Evolutionary conservation across 495 filamentous ascomycete genomes (phyloP).

Genomic region (Evansstolkia leycettana): DNA sequence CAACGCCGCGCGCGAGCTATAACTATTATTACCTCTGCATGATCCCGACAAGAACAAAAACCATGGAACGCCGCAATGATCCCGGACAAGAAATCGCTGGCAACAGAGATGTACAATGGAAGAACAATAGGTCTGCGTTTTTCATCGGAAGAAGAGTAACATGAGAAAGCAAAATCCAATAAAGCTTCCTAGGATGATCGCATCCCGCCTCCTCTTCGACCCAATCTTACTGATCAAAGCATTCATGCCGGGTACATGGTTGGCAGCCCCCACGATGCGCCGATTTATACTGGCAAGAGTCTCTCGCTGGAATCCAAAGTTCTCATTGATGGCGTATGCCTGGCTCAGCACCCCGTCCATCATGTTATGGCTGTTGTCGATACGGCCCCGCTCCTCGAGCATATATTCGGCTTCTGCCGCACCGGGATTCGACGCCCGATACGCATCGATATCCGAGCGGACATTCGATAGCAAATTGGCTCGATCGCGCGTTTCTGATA

Average conservation of each 20-base stretch:
- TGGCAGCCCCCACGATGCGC: conserved; percentile 75
- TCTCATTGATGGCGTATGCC: conserved; percentile 94
- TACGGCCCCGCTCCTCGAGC: conserved; percentile 72
- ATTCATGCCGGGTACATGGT: conserved; percentile 88
- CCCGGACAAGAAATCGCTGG: not conserved
- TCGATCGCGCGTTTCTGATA: conserved; percentile 66
- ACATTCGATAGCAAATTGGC: conserved; percentile 87
- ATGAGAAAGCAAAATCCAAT: conserved; percentile 85
- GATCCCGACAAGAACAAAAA: conserved; percentile 1
- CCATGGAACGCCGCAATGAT: conserved; percentile 12
- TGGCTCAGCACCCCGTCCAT: conserved; percentile 88
- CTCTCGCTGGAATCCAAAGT: conserved; percentile 77
- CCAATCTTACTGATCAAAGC: conserved; percentile 87
- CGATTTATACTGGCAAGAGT: conserved; percentile 75
- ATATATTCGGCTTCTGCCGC: conserved; percentile 89
- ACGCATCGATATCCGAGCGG: conserved; percentile 81
- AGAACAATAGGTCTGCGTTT: not conserved
- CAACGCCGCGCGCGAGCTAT: conserved; percentile 2
- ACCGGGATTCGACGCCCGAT: conserved; percentile 68
- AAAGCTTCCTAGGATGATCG: conserved; percentile 80
- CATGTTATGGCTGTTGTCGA: conserved; percentile 79
- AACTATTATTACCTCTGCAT: too few relatives aligned
- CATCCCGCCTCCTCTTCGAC: conserved; percentile 88
- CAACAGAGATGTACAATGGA: not conserved
- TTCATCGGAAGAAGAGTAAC: conserved; percentile 69